Conservation (phyloP, 768 basidiomycete genomes). For the Lentinula detonsa region DNA sequence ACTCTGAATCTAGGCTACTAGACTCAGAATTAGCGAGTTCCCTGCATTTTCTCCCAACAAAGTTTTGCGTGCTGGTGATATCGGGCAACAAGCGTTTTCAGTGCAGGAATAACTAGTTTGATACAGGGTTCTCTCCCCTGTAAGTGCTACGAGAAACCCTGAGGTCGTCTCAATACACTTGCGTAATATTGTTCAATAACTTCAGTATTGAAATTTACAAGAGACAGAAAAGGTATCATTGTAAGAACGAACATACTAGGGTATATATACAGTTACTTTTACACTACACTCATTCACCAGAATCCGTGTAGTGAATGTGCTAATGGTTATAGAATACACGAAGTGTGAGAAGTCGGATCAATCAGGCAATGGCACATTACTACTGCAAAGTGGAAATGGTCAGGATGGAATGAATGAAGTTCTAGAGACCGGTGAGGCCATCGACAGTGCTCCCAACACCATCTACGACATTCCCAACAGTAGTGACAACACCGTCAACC, state of each 20-base stretch:
- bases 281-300: neutral
- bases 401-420: neutral
- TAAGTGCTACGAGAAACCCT: too few species aligned
- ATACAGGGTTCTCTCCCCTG: too few species aligned
- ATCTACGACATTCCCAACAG: neutral
- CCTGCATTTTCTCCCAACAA: slow-evolving; percentile 23
- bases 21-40: slow-evolving; percentile 37
- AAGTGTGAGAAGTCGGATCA: too few species aligned
- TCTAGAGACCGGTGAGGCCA: neutral
- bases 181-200: too few species aligned
- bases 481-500: neutral
- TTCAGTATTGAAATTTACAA: neutral
- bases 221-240: neutral
- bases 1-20: slow-evolving; percentile 21
- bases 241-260: neutral
- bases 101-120: neutral
- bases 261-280: neutral
- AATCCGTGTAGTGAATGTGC: neutral
- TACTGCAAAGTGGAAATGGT: neutral
- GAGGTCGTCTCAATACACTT: too few species aligned
- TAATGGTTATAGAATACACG: neutral
- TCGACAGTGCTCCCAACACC: slow-evolving; percentile 1
- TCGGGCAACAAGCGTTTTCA: neutral
- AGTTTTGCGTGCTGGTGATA: neutral
- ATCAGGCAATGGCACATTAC: too few species aligned